Percentiles rank a stretch among this genome's conserved stretches.
Conservation (phyloP, 768 basidiomycete species). For the Lactifluus subvellereus region DNA sequence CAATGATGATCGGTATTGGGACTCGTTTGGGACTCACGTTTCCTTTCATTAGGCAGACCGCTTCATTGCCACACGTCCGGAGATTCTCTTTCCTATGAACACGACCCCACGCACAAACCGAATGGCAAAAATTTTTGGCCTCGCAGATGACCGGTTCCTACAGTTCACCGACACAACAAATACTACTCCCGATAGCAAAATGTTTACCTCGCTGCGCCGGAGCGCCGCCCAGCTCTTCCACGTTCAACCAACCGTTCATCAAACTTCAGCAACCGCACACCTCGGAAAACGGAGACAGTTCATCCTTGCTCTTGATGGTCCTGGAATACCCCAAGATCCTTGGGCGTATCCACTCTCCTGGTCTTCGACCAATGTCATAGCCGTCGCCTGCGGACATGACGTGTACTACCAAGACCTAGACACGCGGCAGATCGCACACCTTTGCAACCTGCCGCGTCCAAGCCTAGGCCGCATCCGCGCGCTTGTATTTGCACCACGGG, state of each 20-base stretch:
- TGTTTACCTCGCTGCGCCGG: constrained; percentile 44
- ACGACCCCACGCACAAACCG: constrained; percentile 63
- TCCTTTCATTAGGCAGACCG: constrained; percentile 45
- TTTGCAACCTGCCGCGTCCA: constrained; percentile 38
- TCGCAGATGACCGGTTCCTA: constrained; percentile 50
- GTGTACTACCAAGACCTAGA: constrained; percentile 60
- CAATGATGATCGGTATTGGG: not conserved
- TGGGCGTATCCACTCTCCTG: constrained; percentile 57
- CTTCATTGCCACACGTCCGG: constrained; percentile 52
- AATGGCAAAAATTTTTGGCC: constrained; percentile 56
- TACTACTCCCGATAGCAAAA: constrained; percentile 34
- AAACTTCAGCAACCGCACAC: constrained; percentile 54
- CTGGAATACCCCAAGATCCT: constrained; percentile 49
- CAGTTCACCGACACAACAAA: constrained; percentile 42
- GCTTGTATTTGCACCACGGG: constrained; percentile 47
- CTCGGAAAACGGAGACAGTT: constrained; percentile 50
- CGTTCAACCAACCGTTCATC: constrained; percentile 28
- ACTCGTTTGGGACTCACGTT: not conserved
- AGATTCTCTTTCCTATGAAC: constrained; percentile 48
- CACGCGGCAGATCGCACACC: constrained; percentile 45
- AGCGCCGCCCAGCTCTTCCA: constrained; percentile 49
- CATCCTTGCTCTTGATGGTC: constrained; percentile 56
- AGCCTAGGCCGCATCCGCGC: constrained; percentile 38
- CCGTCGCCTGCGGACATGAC: constrained; percentile 53
- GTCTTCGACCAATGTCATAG: constrained; percentile 54